Conservation (phyloP, 2,329 filamentous ascomycete genomes). For the Sporothrix pallida region DNA sequence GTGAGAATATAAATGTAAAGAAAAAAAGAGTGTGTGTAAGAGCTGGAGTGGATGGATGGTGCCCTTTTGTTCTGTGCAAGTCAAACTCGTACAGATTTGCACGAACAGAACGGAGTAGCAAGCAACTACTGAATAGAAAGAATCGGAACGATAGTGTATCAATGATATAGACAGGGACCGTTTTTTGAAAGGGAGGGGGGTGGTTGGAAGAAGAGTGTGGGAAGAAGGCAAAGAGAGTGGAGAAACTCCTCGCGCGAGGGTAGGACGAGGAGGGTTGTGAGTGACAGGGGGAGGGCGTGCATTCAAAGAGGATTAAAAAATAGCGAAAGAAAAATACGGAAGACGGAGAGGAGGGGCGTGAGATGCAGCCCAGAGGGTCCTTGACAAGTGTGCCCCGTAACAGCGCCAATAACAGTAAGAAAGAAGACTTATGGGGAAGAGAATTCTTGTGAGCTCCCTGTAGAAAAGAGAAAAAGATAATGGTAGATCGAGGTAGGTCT, state of each 20-base stretch:
- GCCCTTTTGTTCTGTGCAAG: slow-evolving; percentile 16
- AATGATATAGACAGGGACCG: slow-evolving; percentile 30
- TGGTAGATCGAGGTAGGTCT: slow-evolving; percentile 8
- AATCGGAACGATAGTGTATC: slow-evolving; percentile 30
- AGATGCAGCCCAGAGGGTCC: slow-evolving; percentile 24
- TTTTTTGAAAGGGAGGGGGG: slow-evolving; percentile 1
- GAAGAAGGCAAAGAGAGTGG: slow-evolving; percentile 7
- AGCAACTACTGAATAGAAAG: slow-evolving; percentile 1
- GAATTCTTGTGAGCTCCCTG: not conserved
- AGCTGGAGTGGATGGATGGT: slow-evolving; percentile 14
- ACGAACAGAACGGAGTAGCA: slow-evolving; percentile 4
- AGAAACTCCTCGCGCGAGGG: slow-evolving; percentile 20
- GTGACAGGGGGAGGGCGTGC: slow-evolving; percentile 11
- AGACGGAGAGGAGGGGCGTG: slow-evolving; percentile 22
- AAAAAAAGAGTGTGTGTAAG: not conserved
- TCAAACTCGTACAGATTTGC: not conserved
- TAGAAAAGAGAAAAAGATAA: not conserved
- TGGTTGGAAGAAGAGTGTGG: not conserved
- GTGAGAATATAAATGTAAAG: not conserved
- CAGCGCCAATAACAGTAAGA: slow-evolving; percentile 11
- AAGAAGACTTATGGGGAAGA: not conserved
- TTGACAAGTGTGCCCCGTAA: not conserved
- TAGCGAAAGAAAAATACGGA: slow-evolving; percentile 18
- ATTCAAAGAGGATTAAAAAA: not conserved
- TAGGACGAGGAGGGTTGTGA: slow-evolving; percentile 7